phyloP scores from a whole-genome alignment of 1,284 basidiomycete genomes.

The Laetiporus sulphureus region DNA sequence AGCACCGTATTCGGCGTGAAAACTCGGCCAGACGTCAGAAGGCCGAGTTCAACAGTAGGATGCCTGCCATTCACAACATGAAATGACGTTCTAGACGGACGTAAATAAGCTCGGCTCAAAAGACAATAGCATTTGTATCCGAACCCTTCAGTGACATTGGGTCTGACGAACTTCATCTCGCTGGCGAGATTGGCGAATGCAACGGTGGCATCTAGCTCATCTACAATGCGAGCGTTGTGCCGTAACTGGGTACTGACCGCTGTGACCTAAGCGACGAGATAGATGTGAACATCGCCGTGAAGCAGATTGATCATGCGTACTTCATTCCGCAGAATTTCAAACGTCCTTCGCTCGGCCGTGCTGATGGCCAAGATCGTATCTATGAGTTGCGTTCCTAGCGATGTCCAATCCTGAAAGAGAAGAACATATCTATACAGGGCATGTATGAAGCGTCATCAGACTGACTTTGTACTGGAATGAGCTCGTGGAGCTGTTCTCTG shows the following conservation, averaged over 20 bases:
- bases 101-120: constrained; percentile 3
- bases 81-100: constrained; percentile 40
- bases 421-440: constrained; percentile 1
- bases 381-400: constrained; percentile 59
- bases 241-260: constrained; percentile 50
- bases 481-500: constrained; percentile 59
- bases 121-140: constrained; percentile 17
- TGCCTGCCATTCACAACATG: constrained; percentile 80
- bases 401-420: constrained; percentile 63
- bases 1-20: constrained; percentile 82
- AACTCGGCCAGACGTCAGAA: constrained; percentile 65
- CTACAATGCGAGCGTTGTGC: constrained; percentile 74
- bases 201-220: constrained; percentile 85
- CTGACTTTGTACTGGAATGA: constrained; percentile 65
- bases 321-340: constrained; percentile 61
- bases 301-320: constrained; percentile 29
- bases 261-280: constrained; percentile 45
- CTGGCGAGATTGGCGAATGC: constrained; percentile 80
- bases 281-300: background rate
- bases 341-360: constrained; percentile 63
- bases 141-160: constrained; percentile 66
- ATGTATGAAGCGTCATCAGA: constrained; percentile 1
- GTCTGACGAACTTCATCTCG: constrained; percentile 76
- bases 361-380: constrained; percentile 50
- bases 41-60: constrained; percentile 87